Evolutionary conservation across 345 rosid species (phyloP).

Genomic region (Brassica juncea): DNA sequence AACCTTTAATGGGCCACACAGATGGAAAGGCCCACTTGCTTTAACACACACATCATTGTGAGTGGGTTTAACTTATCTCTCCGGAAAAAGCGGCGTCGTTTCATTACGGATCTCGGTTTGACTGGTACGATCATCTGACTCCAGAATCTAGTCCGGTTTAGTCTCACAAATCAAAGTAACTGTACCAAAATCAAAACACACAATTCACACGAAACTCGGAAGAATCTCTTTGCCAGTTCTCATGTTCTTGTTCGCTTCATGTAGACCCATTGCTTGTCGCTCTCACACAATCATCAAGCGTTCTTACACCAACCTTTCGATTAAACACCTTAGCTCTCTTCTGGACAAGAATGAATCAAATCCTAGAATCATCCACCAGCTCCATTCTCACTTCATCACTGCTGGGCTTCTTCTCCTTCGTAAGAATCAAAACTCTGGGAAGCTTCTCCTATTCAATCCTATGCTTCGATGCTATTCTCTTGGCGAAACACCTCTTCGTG

Average conservation of each 20-base stretch:
- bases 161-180: not conserved
- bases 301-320: conserved; percentile 18
- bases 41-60: not conserved
- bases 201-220: not conserved
- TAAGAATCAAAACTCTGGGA: conserved; percentile 16
- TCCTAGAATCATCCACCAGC: conserved; percentile 43
- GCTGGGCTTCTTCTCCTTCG: conserved; percentile 40
- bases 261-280: conserved; percentile 7
- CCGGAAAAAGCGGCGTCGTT: not conserved
- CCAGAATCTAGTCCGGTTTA: conserved; percentile 24
- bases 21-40: not conserved
- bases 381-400: conserved; percentile 49
- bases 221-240: not conserved
- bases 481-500: conserved; percentile 38
- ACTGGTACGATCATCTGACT: not conserved
- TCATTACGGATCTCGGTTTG: not conserved
- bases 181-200: not conserved
- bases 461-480: conserved; percentile 62
- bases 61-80: no score
- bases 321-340: conserved; percentile 34
- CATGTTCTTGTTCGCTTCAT: conserved; percentile 26
- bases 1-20: conserved; percentile 13
- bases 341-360: conserved; percentile 40
- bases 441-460: conserved; percentile 48
- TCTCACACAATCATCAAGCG: conserved; percentile 26